A percentile compares a stretch with the other conserved stretches of the same genome.
phyloP scores from a whole-genome alignment of 2,329 filamentous ascomycete genomes.

The Aspergillus hiratsukae region DNA sequence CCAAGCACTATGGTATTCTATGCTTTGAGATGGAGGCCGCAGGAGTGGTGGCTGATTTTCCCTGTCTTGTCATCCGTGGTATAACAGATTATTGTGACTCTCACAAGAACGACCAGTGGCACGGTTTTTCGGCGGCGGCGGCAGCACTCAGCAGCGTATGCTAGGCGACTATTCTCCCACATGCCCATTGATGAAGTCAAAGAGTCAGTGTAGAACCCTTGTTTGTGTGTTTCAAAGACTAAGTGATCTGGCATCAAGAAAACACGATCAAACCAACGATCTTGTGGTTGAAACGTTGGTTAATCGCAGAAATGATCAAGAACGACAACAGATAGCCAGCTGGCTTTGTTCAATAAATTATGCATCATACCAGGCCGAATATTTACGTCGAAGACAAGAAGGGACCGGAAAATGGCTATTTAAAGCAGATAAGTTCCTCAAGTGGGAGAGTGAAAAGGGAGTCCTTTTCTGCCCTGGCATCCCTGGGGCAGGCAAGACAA shows the following conservation, averaged over 20 bases:
- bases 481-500: neutral
- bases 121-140: neutral
- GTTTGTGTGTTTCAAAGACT: neutral
- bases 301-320: neutral
- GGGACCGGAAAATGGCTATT: neutral
- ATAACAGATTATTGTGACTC: constrained; percentile 19
- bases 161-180: neutral
- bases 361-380: neutral
- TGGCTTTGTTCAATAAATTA: neutral
- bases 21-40: constrained; percentile 16
- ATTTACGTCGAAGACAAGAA: neutral
- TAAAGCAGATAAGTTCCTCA: neutral
- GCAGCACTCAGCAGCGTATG: neutral
- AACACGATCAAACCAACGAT: neutral
- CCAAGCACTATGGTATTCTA: constrained; percentile 5
- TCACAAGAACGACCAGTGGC: constrained; percentile 8
- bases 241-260: neutral
- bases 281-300: neutral
- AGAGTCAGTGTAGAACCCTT: neutral
- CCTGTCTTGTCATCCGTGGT: constrained; percentile 16
- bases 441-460: neutral
- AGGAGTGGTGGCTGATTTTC: constrained; percentile 9
- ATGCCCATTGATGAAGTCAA: neutral
- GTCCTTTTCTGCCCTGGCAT: neutral
- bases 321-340: neutral